These are phyloP conservation scores for Phalaenopsis aphrodite DNA, from an alignment of 106 monocot genomes.

Conservation along the genomic window DNA sequence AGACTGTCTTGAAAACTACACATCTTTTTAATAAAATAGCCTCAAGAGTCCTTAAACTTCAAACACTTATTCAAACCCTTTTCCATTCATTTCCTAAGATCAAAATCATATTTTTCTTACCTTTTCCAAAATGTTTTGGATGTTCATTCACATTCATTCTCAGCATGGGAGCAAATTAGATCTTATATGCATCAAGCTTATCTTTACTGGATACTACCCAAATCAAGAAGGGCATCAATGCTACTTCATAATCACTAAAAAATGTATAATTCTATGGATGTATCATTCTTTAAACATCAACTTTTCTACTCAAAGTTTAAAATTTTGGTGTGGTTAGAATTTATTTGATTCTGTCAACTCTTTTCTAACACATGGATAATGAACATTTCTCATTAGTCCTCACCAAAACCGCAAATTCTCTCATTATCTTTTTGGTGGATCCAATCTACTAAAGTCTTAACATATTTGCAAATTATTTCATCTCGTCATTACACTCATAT, in stretches of 20 bases:
- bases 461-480: background rate
- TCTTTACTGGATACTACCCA: background rate
- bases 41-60: background rate
- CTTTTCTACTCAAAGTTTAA: background rate
- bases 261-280: background rate
- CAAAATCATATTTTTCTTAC: no score
- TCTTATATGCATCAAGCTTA: background rate
- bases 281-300: background rate
- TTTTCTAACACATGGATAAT: background rate
- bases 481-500: background rate
- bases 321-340: background rate
- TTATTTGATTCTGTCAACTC: background rate
- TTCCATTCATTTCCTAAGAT: background rate
- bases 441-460: background rate
- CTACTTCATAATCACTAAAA: background rate
- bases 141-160: background rate
- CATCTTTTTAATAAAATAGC: background rate
- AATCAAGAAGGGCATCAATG: background rate
- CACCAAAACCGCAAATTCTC: background rate
- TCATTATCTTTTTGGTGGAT: background rate
- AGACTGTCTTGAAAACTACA: no score
- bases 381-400: background rate
- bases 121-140: no score
- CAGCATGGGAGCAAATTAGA: background rate
- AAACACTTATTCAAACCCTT: constrained; percentile 6